Percentiles rank a stretch among this genome's conserved stretches.
phyloP scores from a whole-genome alignment of 768 basidiomycete genomes.

The Melanogaster broomeanus region DNA sequence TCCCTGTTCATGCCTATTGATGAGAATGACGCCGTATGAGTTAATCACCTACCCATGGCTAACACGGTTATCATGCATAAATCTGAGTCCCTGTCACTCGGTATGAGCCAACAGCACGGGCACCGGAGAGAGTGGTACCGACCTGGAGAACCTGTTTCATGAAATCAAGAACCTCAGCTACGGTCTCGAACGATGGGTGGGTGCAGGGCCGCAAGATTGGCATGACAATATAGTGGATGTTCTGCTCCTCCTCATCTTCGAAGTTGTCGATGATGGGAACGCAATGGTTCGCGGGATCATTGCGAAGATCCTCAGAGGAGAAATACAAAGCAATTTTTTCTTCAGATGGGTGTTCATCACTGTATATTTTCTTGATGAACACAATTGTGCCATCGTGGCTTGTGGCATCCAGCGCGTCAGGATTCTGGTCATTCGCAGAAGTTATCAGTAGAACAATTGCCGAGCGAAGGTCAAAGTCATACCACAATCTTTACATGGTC shows the following conservation, averaged over 20 bases:
- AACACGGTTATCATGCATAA: slow-evolving; percentile 37
- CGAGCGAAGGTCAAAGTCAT: not conserved
- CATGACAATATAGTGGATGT: slow-evolving; percentile 27
- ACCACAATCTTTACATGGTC: not conserved
- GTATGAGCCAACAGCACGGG: not conserved
- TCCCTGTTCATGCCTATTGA: slow-evolving; percentile 19
- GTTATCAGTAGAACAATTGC: not conserved
- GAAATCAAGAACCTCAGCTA: slow-evolving; percentile 31
- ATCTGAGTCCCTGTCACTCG: slow-evolving; percentile 31
- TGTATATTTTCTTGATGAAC: slow-evolving; percentile 16
- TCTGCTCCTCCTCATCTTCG: slow-evolving; percentile 6
- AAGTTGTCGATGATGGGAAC: slow-evolving; percentile 20
- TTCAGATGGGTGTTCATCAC: slow-evolving; percentile 1
- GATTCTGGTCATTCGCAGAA: not conserved
- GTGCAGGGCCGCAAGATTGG: slow-evolving; percentile 27
- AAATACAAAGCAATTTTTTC: slow-evolving; percentile 3
- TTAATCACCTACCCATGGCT: slow-evolving; percentile 33
- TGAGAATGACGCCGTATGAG: slow-evolving; percentile 1
- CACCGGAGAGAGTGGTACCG: fast-evolving
- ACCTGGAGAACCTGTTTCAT: slow-evolving; percentile 28
- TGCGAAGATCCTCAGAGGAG: not conserved
- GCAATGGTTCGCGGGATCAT: slow-evolving; percentile 24
- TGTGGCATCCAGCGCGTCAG: slow-evolving; percentile 12
- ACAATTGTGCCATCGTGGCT: not conserved
- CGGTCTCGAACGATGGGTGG: slow-evolving; percentile 20